phyloP scores from a whole-genome alignment of 2,329 filamentous ascomycete genomes.

The Aspergillus clavatus region DNA sequence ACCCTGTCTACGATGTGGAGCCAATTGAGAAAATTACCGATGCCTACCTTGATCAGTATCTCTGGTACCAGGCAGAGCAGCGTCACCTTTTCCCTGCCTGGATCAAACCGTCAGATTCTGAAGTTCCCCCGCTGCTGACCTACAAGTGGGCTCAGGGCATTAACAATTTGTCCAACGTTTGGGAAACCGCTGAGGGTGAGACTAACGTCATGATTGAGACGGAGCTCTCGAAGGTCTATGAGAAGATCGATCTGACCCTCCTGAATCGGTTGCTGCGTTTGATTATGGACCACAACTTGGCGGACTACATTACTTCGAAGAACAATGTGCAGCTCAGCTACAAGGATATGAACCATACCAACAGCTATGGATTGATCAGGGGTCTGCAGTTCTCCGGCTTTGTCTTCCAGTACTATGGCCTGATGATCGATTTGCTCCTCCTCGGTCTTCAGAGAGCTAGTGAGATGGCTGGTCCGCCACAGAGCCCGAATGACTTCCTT shows the following conservation, averaged over 20 bases:
- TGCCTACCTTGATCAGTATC: slow-evolving; percentile 94
- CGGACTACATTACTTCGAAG: slow-evolving; percentile 98
- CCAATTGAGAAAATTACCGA: slow-evolving; percentile 99
- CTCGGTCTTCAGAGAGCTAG: slow-evolving; percentile 94
- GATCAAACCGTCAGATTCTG: slow-evolving; percentile 98
- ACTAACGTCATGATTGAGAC: slow-evolving; percentile 99
- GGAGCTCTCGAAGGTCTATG: slow-evolving; percentile 96
- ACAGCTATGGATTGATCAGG: slow-evolving; percentile 97
- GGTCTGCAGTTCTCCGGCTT: slow-evolving; percentile 97
- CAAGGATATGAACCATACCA: slow-evolving; percentile 99
- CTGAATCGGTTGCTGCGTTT: slow-evolving; percentile 87
- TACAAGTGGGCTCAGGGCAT: slow-evolving; percentile 99
- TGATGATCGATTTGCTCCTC: slow-evolving; percentile 88
- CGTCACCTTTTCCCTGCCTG: slow-evolving; percentile 94
- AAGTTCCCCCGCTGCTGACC: slow-evolving; percentile 86
- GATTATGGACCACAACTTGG: slow-evolving; percentile 99
- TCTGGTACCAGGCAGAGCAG: slow-evolving; percentile 99
- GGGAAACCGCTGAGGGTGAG: slow-evolving; percentile 89
- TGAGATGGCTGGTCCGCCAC: slow-evolving; percentile 90
- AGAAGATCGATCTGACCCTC: slow-evolving; percentile 96
- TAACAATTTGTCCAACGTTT: slow-evolving; percentile 94
- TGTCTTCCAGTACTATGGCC: slow-evolving; percentile 97
- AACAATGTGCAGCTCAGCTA: slow-evolving; percentile 99
- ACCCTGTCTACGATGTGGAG: slow-evolving; percentile 97
- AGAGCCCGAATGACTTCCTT: slow-evolving; percentile 93